Evolutionary conservation across 768 basidiomycete genomes (phyloP).

Genomic region (Tricholoma terreum): DNA sequence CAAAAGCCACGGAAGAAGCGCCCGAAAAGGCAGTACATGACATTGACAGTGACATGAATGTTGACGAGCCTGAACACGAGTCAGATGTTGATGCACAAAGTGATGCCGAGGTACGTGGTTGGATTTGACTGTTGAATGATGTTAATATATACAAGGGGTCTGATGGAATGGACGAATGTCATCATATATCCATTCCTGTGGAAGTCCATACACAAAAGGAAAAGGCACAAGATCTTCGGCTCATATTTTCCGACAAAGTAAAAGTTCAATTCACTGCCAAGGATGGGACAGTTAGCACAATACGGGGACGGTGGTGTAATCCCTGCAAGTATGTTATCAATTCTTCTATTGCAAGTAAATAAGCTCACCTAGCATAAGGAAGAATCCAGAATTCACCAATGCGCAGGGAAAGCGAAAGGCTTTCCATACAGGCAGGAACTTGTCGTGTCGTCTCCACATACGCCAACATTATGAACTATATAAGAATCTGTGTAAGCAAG

Average conservation of each 20-base stretch:
- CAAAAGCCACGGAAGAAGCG: neutral
- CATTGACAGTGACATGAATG: neutral
- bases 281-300: neutral
- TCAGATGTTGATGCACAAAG: neutral
- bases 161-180: neutral
- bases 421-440: neutral
- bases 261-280: neutral
- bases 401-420: neutral
- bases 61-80: neutral
- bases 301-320: neutral
- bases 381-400: neutral
- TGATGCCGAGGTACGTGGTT: neutral
- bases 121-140: neutral
- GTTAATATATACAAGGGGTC: neutral
- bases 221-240: neutral
- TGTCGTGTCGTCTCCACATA: neutral
- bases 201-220: neutral
- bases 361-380: neutral
- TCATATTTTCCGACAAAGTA: neutral
- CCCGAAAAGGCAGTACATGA: neutral
- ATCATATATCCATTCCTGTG: neutral
- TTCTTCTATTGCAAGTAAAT: neutral
- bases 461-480: neutral
- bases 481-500: neutral
- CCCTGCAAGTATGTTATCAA: neutral